A percentile compares a stretch with the other conserved stretches of the same genome.
Evolutionary conservation across 352 stramenopile genomes (phyloP).

Genomic region (Pythium diclinum): DNA sequence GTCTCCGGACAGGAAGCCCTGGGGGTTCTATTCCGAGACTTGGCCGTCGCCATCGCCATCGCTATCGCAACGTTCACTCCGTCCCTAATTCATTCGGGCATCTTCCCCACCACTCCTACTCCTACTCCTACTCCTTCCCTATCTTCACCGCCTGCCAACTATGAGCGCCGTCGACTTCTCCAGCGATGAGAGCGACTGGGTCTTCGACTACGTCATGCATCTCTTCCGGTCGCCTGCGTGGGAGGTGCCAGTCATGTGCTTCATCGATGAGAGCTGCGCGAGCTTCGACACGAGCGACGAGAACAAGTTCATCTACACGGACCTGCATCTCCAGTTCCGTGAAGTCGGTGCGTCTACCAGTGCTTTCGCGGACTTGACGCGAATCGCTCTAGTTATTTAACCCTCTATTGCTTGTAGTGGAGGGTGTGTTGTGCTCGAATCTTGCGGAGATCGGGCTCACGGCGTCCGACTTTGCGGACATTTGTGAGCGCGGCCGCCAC

Average conservation of each 20-base stretch:
- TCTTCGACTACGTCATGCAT: constrained; percentile 89
- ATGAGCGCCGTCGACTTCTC: constrained; percentile 43
- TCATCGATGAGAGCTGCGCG: constrained; percentile 88
- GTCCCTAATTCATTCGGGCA: background rate
- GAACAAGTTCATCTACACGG: constrained; percentile 89
- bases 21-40: background rate
- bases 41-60: background rate
- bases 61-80: background rate
- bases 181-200: constrained; percentile 71
- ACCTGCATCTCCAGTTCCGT: constrained; percentile 81
- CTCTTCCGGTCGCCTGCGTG: constrained; percentile 85
- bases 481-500: constrained; percentile 69
- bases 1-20: background rate
- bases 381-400: background rate
- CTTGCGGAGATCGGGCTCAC: constrained; percentile 85
- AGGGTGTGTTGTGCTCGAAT: constrained; percentile 72
- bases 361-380: background rate
- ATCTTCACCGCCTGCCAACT: background rate
- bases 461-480: constrained; percentile 76
- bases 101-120: background rate
- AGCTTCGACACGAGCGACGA: constrained; percentile 88
- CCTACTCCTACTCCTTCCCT: background rate
- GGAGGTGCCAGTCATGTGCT: constrained; percentile 87
- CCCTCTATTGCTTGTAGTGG: constrained; percentile 35
- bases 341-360: constrained; percentile 36